Evolutionary conservation across 1,139 yeast species (phyloP), one percentile per base, ranked within the genome.

Genomic region (Zygoascus meyerae): DNA sequence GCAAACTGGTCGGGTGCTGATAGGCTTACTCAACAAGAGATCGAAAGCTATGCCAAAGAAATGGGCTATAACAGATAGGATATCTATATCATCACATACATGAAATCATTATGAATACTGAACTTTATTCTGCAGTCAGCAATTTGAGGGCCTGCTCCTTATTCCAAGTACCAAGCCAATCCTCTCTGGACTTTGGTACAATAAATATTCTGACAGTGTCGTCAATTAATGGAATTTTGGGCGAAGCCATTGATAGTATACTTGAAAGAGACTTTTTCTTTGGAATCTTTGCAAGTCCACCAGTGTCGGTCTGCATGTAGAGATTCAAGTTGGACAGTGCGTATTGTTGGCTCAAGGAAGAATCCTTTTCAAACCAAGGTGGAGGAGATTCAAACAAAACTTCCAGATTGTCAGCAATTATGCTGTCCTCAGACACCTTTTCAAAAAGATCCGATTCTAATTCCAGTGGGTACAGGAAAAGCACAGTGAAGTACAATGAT

Each of bases 281-380:
- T 35, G 96, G 96, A 1, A 86, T 79, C 64, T 86, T 87, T 36
- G 90, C 81, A 50, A 92, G 71, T 0, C 97, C 97, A 36, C 96
- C 97, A 2, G 79, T 61, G 37, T 69, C 73, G 0, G 97, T 87
- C 64, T 87, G 97, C 79, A 86, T 81, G 62, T 73, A 90, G 16
- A 84, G 83, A 48, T 84, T 83, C 33, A 90, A 68, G 48, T 75
- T 76, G 55, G 75, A 77, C 3, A 78, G 68, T 1, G 72, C 65
- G 60, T 87, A 87, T 51, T 81, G 65, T 1, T 34, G 32, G 12
- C 54, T 33, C 45, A 55, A 57, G 11, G 45, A 44, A 8, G 49
- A 30, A 3, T 55, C 50, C 18, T 78, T 79, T 17, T 75, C 74
- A 60, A 83, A 86, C 84, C 89, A 89, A 44, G 77, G 78, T 8